Base-by-base conservation (phyloP, 2,329 filamentous ascomycete species). In the Aspergillus sp. region DNA sequence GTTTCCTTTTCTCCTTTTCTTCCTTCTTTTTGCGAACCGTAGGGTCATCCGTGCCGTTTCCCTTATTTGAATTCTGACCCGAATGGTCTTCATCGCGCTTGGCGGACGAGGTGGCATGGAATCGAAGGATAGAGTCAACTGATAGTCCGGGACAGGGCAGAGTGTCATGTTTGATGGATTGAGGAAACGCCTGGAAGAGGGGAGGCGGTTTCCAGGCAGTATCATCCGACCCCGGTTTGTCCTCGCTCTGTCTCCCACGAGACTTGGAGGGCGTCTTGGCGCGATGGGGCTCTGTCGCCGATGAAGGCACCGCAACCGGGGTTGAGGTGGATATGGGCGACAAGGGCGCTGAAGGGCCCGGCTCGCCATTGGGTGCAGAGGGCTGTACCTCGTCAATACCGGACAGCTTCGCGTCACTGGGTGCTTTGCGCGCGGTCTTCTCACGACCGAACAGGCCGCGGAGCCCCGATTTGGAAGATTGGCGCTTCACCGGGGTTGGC, bases 101-200 rank as follows among this genome's bases (percentile, higher is more conserved):
- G 11, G 67, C 67, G 26, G 56, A 57, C 24, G 65, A 69, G 10
- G 71, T 71, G 18, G 69, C 69, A 52, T 75, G 82, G 63, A 85
- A 77, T 60, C 88, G 85, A 54, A 92, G 73, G 51, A 95, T 84
- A 1, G 84, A 77, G 61, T 96, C 92, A 1, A 89, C 84, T 1
- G 89, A 85, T 11, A 89, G 76, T 2, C 83, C 85, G 42, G 89
- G 88, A 16, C 89, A 84, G 26, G 87, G 84, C 3, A 96, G 80
- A 16, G 84, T 86, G 11, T 86, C 87, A 73, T 95, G 86, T 69
- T 90, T 92, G 65, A 91, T 84, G 2, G 91, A 87, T 74, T 96
- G 92, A 0, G 91, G 89, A 71, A 92, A 96, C 12, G 91, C 92
- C 73, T 96, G 90, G 73, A 93, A 96, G 12, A 97, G 78, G 2